Conservation (phyloP, 768 basidiomycete species). For the Tricholoma hemisulphureum region DNA sequence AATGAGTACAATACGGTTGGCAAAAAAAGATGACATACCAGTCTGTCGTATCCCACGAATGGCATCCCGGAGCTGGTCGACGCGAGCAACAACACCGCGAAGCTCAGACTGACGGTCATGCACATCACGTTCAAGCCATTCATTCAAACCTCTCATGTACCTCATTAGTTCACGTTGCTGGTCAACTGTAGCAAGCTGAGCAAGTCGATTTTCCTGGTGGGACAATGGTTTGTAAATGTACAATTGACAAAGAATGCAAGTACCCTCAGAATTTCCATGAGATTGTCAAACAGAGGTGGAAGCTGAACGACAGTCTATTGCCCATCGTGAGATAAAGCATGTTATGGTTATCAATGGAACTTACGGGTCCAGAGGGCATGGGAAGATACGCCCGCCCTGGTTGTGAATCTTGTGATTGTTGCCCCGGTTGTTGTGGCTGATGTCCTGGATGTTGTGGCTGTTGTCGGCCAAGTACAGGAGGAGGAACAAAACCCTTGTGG, state of each 20-base stretch:
- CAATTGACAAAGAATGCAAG: slow-evolving; percentile 33
- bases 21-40: slow-evolving; percentile 26
- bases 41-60: slow-evolving; percentile 36
- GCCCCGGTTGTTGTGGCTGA: too few relatives aligned
- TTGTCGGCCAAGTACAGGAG: background rate
- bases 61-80: slow-evolving; percentile 48
- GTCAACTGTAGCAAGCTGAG: slow-evolving; percentile 70
- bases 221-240: slow-evolving; percentile 1
- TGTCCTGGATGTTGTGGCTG: too few relatives aligned
- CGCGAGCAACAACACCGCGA: slow-evolving; percentile 60
- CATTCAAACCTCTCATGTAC: slow-evolving; percentile 73
- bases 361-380: slow-evolving; percentile 56
- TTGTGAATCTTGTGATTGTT: slow-evolving; percentile 13
- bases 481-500: slow-evolving; percentile 22
- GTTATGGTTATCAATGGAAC: slow-evolving; percentile 22
- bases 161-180: slow-evolving; percentile 79
- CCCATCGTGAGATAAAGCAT: slow-evolving; percentile 2
- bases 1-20: background rate
- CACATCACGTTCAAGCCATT: slow-evolving; percentile 78
- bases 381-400: slow-evolving; percentile 33
- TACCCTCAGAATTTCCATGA: slow-evolving; percentile 69
- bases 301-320: slow-evolving; percentile 60
- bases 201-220: slow-evolving; percentile 68
- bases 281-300: slow-evolving; percentile 62
- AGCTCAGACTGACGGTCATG: slow-evolving; percentile 75